These are phyloP conservation scores for Eugenia klotzschiana DNA, from an alignment of 441 rosid genomes.

Conservation along the genomic window DNA sequence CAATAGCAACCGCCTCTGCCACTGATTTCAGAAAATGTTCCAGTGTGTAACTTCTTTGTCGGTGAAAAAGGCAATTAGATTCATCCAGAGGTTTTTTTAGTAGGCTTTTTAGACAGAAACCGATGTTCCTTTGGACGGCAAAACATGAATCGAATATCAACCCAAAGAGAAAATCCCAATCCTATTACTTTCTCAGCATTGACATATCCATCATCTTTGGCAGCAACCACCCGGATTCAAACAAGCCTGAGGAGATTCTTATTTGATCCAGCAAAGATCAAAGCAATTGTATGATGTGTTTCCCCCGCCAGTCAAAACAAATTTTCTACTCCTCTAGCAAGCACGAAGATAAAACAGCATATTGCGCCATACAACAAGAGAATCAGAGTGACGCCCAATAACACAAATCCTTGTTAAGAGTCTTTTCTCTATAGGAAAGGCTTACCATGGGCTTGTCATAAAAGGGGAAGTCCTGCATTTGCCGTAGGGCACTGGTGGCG, in stretches of 20 bases:
- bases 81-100: background rate
- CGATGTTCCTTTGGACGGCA: background rate
- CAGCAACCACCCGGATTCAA: background rate
- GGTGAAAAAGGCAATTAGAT: background rate
- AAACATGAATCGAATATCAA: background rate
- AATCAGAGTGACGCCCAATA: background rate
- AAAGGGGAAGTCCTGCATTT: slow-evolving; percentile 88
- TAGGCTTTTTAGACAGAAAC: background rate
- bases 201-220: background rate
- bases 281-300: background rate
- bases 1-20: background rate
- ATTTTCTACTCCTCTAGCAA: background rate
- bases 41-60: background rate
- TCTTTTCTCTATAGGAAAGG: background rate
- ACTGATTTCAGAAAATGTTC: background rate
- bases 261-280: background rate
- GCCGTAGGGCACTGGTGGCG: slow-evolving; percentile 59
- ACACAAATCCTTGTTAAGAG: background rate
- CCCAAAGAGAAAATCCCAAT: background rate
- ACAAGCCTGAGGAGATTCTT: background rate
- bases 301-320: background rate
- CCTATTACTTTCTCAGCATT: background rate
- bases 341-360: background rate
- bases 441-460: slow-evolving; percentile 80
- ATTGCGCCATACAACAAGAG: background rate